phyloP scores from a whole-genome alignment of 2,329 filamentous ascomycete genomes.

The Claviceps sp. region DNA sequence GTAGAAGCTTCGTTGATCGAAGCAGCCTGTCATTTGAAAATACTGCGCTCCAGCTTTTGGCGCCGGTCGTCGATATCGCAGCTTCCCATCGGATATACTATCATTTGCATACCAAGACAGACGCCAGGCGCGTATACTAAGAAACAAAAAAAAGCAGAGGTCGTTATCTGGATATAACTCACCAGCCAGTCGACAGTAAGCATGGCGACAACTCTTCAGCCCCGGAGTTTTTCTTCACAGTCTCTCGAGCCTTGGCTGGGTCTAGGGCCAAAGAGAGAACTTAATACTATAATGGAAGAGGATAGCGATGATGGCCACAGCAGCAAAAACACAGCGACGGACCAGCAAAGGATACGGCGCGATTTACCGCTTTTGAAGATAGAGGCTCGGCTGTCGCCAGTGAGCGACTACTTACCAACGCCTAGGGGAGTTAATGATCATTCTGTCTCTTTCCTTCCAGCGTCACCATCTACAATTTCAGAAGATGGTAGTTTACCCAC shows the following conservation, averaged over 20 bases:
- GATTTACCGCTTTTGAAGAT: conserved; percentile 34
- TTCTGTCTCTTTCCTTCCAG: conserved; percentile 47
- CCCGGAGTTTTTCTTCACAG: conserved; percentile 21
- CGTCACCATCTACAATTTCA: conserved; percentile 43
- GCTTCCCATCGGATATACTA: conserved; percentile 6
- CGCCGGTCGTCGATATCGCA: conserved; percentile 23
- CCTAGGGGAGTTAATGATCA: conserved; percentile 55
- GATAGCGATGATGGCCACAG: conserved; percentile 27
- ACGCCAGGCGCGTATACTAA: not conserved
- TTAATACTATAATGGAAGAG: conserved; percentile 56
- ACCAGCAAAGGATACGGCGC: conserved; percentile 14
- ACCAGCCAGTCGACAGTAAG: conserved; percentile 9
- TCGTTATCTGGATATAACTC: conserved; percentile 18
- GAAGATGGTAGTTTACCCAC: conserved; percentile 40
- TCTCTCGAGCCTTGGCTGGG: conserved; percentile 41
- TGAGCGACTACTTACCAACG: conserved; percentile 56
- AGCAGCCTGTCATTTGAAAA: conserved; percentile 26
- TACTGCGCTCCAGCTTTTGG: conserved; percentile 12
- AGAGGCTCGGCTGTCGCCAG: conserved; percentile 44
- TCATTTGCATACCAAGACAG: not conserved
- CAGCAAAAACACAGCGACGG: conserved; percentile 10
- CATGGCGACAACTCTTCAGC: conserved; percentile 31
- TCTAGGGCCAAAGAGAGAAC: conserved; percentile 36
- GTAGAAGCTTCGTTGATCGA: conserved; percentile 31
- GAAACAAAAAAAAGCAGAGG: not conserved